Evolutionary conservation across 2,329 filamentous ascomycete species (phyloP), one percentile per base, ranked within the genome.

Genomic region (Fusarium brevicatenulatum): DNA sequence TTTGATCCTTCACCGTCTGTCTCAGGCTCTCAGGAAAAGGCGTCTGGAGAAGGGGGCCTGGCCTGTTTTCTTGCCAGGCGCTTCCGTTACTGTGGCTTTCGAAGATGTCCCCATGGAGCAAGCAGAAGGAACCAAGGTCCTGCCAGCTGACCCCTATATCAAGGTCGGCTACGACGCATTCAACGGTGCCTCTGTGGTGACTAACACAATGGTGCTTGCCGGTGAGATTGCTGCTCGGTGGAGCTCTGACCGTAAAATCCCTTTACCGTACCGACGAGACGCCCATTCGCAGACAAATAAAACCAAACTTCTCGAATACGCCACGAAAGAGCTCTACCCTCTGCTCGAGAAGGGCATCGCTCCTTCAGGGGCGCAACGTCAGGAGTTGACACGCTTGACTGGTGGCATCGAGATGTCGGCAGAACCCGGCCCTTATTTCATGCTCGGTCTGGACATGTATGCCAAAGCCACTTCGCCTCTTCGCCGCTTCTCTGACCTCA

Each of bases 391-490:
- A 7, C 72, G 65, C 11, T 70, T 81, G 32, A 83, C 80, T 23
- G 91, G 91, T 25, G 80, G 83, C 25, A 84, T 88, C 57, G 85
- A 88, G 67, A 79, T 91, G 18, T 86, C 87, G 13, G 83, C 86
- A n/a, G 80, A 78, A 7, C 86, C 90, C 0, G 86, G 85, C 13
- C 86, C 86, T 9, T 87, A 91, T 79, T 85, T 88, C 68, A 83
- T 86, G 49, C 84, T 92, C 65, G 91, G 90, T 23, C 77, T 88
- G 4, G 85, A 89, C 60, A 87, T 88, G 81, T 91, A 92, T 79
- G 83, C 88, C 65, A 91, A 91, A 73, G 87, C 87, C 43, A 92
- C 91, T 12, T 91, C 88, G 55, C 91, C 91, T 23, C 84, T 93
- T n/a, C 89, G 91, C 39, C 87, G 91, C 47, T 92, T 87, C 80